phyloP scores from a whole-genome alignment of 257 asterid species.

The Cordia subcordata region DNA sequence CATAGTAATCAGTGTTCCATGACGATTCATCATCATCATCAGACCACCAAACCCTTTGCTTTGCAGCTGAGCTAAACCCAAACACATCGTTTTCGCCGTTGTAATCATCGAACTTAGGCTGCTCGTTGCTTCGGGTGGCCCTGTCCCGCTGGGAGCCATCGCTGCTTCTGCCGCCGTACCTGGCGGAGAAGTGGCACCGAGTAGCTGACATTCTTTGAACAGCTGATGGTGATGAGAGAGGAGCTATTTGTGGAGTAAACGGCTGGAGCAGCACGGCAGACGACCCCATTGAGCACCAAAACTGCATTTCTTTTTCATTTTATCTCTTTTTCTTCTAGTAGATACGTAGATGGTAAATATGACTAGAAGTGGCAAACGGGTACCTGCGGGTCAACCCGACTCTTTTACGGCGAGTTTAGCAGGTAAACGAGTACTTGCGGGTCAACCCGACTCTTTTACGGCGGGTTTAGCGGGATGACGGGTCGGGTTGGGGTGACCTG shows the following conservation, averaged over 20 bases:
- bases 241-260: constrained; percentile 23
- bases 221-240: constrained; percentile 19
- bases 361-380: no score
- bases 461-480: no score
- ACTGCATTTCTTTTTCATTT: not conserved
- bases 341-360: no score
- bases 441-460: no score
- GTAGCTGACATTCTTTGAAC: not conserved
- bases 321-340: no score
- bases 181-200: constrained; percentile 22
- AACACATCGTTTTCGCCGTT: no score
- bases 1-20: constrained; percentile 6
- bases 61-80: constrained; percentile 39
- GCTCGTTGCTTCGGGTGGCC: constrained; percentile 21
- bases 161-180: constrained; percentile 33
- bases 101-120: constrained; percentile 39
- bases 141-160: constrained; percentile 48
- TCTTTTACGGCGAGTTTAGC: no score
- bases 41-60: constrained; percentile 73
- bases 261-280: constrained; percentile 24
- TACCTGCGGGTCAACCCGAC: no score
- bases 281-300: constrained; percentile 32
- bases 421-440: no score
- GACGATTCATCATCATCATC: constrained; percentile 39
- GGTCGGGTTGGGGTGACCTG: no score